Percentiles rank a stretch among this genome's conserved stretches.
Evolutionary conservation across 1,139 yeast genomes (phyloP).

Genomic region (Saccharomyces hybrid): DNA sequence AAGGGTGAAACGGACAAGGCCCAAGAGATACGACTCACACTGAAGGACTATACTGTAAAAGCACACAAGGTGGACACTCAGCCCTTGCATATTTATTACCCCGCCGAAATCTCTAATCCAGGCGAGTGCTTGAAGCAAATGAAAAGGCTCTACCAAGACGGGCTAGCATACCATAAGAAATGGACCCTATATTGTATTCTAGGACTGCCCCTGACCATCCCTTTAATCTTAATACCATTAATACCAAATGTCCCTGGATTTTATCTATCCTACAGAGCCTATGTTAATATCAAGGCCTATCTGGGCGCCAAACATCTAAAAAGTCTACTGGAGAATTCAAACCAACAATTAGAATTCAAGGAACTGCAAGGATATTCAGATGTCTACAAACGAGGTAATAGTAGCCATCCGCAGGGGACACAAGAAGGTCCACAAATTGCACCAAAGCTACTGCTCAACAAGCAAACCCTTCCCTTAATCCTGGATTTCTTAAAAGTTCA

Average conservation of each 20-base stretch:
- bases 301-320: conserved; percentile 64
- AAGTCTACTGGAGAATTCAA: conserved; percentile 10
- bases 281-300: conserved; percentile 76
- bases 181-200: conserved; percentile 44
- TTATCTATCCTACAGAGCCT: conserved; percentile 71
- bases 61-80: conserved; percentile 13
- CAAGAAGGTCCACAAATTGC: conserved; percentile 17
- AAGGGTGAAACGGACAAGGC: conserved; percentile 14
- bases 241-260: conserved; percentile 92
- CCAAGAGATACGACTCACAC: conserved; percentile 5
- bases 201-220: conserved; percentile 71
- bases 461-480: conserved; percentile 10
- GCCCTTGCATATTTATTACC: conserved; percentile 22
- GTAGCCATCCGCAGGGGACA: conserved; percentile 6
- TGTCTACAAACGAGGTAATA: conserved; percentile 1
- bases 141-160: conserved; percentile 30
- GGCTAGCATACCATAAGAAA: conserved; percentile 38
- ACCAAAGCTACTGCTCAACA: conserved; percentile 8
- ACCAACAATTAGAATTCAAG: conserved; percentile 18
- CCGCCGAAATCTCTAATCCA: conserved; percentile 29
- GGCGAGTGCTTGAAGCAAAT: conserved; percentile 19
- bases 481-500: conserved; percentile 29
- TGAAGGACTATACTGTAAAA: conserved; percentile 9
- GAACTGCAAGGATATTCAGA: conserved; percentile 17
- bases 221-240: conserved; percentile 73